A percentile compares a stretch with the other conserved stretches of the same genome.
phyloP scores from a whole-genome alignment of 352 stramenopile species.

The Globisporangium abappressorium region DNA sequence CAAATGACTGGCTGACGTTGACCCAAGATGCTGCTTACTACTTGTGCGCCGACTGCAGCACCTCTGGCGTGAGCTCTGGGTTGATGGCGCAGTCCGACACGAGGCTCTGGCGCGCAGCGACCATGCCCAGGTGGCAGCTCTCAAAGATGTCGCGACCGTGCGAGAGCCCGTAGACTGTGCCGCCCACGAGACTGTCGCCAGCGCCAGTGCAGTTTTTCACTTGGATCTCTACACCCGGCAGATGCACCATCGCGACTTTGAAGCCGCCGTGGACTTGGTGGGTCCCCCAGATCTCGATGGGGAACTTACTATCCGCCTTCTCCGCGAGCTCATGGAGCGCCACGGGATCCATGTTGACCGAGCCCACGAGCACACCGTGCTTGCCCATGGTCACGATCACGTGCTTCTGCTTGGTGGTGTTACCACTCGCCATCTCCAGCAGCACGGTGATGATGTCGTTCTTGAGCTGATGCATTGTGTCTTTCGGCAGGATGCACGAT shows the following conservation, averaged over 20 bases:
- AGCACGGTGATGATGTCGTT: conserved; percentile 68
- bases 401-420: conserved; percentile 51
- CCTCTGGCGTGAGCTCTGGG: conserved; percentile 35
- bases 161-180: conserved; percentile 73
- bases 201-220: conserved; percentile 75
- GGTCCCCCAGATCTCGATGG: conserved; percentile 51
- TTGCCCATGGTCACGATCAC: conserved; percentile 80
- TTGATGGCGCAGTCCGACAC: conserved; percentile 66
- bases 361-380: conserved; percentile 66
- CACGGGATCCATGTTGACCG: conserved; percentile 45
- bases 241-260: conserved; percentile 56
- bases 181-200: conserved; percentile 72
- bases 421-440: conserved; percentile 53
- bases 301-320: conserved; percentile 26
- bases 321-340: conserved; percentile 28
- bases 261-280: conserved; percentile 46
- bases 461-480: conserved; percentile 57
- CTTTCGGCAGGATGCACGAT: conserved; percentile 36
- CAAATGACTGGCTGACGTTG: background rate
- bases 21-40: background rate
- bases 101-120: conserved; percentile 66
- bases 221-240: conserved; percentile 51
- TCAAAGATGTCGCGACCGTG: conserved; percentile 53
- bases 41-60: conserved; percentile 22
- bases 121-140: conserved; percentile 76